Evolutionary conservation across 78 protist genomes (phyloP).

Genomic region (Dictyostelium capitatum): DNA sequence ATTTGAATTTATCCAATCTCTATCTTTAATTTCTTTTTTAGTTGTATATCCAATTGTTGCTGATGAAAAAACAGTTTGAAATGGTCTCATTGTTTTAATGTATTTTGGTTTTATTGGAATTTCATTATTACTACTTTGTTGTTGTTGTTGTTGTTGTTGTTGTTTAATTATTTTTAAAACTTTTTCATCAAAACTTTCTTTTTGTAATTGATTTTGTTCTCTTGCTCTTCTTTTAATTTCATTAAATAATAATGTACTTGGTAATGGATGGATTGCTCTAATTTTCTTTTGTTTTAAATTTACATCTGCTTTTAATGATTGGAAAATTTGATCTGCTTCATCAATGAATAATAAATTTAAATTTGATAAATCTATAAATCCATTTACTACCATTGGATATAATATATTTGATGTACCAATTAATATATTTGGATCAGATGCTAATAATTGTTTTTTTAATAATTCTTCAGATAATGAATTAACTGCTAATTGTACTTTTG

Average conservation of each 20-base stretch:
- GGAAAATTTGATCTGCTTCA: constrained; percentile 56
- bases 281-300: neutral
- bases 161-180: neutral
- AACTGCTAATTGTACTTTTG: constrained; percentile 23
- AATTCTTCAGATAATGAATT: neutral
- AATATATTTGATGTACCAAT: constrained; percentile 70
- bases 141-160: neutral
- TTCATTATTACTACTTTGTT: neutral
- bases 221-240: constrained; percentile 34
- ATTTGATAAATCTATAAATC: neutral
- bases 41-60: constrained; percentile 36
- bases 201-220: constrained; percentile 3
- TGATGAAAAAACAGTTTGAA: constrained; percentile 61
- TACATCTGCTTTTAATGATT: constrained; percentile 4
- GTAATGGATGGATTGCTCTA: constrained; percentile 38
- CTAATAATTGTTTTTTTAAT: constrained; percentile 2
- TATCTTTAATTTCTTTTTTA: constrained; percentile 13
- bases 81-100: neutral
- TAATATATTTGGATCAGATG: neutral
- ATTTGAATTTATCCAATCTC: constrained; percentile 49
- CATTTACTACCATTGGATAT: constrained; percentile 22
- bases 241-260: constrained; percentile 8
- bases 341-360: constrained; percentile 22
- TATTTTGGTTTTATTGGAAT: neutral
- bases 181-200: neutral